Base-by-base conservation (phyloP, 2,329 filamentous ascomycete genomes). In the Curvularia verruculosa region DNA sequence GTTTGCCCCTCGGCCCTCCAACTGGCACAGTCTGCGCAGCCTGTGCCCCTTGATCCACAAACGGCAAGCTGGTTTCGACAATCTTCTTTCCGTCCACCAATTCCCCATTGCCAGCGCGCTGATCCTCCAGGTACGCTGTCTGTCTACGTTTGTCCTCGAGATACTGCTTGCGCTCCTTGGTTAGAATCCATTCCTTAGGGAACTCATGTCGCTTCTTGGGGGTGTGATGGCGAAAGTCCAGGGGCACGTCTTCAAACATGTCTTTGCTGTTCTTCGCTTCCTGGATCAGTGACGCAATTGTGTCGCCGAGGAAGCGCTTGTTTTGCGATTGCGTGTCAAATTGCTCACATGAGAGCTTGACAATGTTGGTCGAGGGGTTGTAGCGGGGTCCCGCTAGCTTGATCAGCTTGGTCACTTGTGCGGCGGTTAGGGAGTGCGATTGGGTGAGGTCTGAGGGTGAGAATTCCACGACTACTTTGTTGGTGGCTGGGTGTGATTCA, bases 391-490 rank as follows among this genome's bases (percentile, higher is more conserved):
- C 96, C 19, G 85, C 87, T 43, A 99, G 84, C 81, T 98, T 98
- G 77, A 89, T 89, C 60, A 99, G 83, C 77, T 97, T 99, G 71
- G 84, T 75, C 61, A 84, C 83, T 78, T 97, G 91, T 36, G 82
- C 77, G 15, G 85, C 79, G 23, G 84, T 87, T 52, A 96, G 83
- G 59, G 83, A 80, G 61, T 97, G 79, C 18, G 84, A 87, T 54
- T 96, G 83, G 60, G 83, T 80, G 59, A 97, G 80, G 78, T 96
- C 92, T 54, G 79, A 78, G 15, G 90, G 88, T 62, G 84, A 86
- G 78, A 98, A 96, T 75, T 97, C 91, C 53, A 98, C 87, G 12
- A 98, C 93, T 19, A 99, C 93, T 82, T 99, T 99, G 74, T 87
- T 88, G 78, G 92, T 87, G 2, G 94, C 92, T 0, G 95, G 94